These are phyloP conservation scores for Clitopilus passeckerianus DNA, from an alignment of 768 basidiomycete genomes.

Conservation along the genomic window DNA sequence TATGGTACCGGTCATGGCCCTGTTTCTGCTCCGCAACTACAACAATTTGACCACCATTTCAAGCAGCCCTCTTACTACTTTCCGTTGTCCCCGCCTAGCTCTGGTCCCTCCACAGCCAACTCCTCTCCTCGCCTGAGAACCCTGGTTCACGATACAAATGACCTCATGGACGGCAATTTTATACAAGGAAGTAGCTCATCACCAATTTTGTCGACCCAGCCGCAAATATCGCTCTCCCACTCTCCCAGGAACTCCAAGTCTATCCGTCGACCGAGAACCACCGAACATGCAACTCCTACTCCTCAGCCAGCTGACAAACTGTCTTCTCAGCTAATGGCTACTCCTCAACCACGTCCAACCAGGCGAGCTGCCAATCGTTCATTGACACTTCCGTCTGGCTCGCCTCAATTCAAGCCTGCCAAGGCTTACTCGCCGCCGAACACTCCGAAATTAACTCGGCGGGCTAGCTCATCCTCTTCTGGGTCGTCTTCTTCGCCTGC, in stretches of 20 bases:
- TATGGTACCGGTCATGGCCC: conserved; percentile 6
- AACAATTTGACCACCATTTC: conserved; percentile 5
- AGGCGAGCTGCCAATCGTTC: conserved; percentile 19
- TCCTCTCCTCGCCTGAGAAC: conserved; percentile 30
- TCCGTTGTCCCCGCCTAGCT: conserved; percentile 43
- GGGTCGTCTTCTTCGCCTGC: conserved; percentile 28
- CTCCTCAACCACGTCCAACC: conserved; percentile 15
- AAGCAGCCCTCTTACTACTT: conserved; percentile 29
- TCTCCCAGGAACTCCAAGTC: not conserved
- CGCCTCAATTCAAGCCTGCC: not conserved
- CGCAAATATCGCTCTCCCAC: conserved; percentile 5
- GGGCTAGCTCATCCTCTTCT: conserved; percentile 24
- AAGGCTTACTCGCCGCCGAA: conserved; percentile 22
- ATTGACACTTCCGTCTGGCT: conserved; percentile 17
- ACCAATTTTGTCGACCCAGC: conserved; percentile 20
- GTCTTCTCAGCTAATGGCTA: conserved; percentile 2
- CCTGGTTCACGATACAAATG: conserved; percentile 18
- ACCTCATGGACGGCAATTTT: conserved; percentile 15
- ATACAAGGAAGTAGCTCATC: conserved; percentile 13
- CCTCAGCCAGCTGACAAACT: conserved; percentile 3
- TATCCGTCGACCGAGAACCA: not conserved
- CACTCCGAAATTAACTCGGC: not conserved
- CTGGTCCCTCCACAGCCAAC: conserved; percentile 32
- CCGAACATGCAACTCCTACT: conserved; percentile 13
- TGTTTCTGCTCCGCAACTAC: not conserved